Conservation (phyloP, 768 basidiomycete genomes). For the Trametes elegans region DNA sequence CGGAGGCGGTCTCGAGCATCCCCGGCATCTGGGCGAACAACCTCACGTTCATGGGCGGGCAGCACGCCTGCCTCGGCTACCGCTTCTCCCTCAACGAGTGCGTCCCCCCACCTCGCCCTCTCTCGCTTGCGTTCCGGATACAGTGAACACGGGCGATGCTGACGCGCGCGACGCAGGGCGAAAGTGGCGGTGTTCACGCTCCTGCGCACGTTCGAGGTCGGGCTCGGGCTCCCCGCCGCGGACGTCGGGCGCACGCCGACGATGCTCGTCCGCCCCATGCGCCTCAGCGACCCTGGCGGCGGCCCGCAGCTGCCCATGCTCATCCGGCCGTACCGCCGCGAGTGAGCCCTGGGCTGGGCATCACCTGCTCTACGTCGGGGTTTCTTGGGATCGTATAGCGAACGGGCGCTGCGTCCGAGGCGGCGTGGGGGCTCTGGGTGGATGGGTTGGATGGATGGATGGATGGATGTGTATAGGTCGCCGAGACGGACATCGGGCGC, state of each 20-base stretch:
- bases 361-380: too few relatives aligned
- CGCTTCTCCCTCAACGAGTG: constrained; percentile 62
- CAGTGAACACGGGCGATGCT: neutral
- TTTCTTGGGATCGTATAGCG: too few relatives aligned
- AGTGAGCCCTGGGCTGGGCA: neutral
- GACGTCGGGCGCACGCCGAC: constrained; percentile 15
- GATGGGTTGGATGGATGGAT: too few relatives aligned
- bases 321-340: neutral
- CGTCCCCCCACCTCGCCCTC: constrained; percentile 26
- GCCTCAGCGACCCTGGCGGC: neutral
- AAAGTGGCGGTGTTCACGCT: constrained; percentile 34
- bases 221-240: constrained; percentile 25
- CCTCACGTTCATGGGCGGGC: constrained; percentile 63
- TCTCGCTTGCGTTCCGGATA: constrained; percentile 10
- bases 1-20: constrained; percentile 42
- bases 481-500: too few relatives aligned
- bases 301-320: constrained; percentile 5
- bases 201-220: constrained; percentile 31
- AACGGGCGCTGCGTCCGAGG: too few relatives aligned
- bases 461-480: too few relatives aligned
- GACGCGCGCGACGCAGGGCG: constrained; percentile 17
- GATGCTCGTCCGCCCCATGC: neutral
- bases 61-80: constrained; percentile 64
- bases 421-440: too few relatives aligned
- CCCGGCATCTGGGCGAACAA: constrained; percentile 63